Evolutionary conservation across 768 basidiomycete species (phyloP), one percentile per base, ranked within the genome.

Genomic region (Psilocybe azurescens): DNA sequence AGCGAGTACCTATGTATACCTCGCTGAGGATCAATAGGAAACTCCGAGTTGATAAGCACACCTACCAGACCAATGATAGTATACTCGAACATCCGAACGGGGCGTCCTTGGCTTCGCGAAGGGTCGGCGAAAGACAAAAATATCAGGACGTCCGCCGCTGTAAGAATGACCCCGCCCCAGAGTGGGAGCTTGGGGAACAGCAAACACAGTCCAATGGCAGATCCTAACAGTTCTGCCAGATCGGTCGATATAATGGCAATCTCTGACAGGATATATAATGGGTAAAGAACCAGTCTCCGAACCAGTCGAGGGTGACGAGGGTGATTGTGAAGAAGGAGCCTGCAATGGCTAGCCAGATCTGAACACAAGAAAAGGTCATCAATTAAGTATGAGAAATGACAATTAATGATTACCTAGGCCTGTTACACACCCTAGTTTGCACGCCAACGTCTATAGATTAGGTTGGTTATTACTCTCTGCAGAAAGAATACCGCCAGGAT

Each of bases 151-250:
- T 89, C 88, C 14, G 75, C 69, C 2, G 86, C 83, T 20, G 88
- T 89, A 47, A 89, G 61, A 11, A 88, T 67, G 28, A 88, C 85
- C 13, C 81, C 79, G 3, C 75, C 82, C 80, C 83, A 89, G 13
- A 89, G 73, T 0, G 86, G 86, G 3, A 89, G 77, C 29, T 69
- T 72, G 2, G 88, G 87, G 65, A 89, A 83, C 28, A 89, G 73
- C 69, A 91, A 78, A 62, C 84, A 83, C 59, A 92, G 78, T 3
- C 88, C 90, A 52, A 91, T 89, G 3, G 90, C 90, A 61, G 83
- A 86, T 0, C 90, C 84, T 10, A 91, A 73, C 53, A 91, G 75
- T 72, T 92, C 90, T 1, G 89, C 88, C 47, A 91, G 75, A 71
- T 89, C 89, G 14, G 88, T 89, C n/a, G 83, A 81, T 36, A 89